Base-by-base conservation (phyloP, 805 yeast genomes). In the Clavispora asparagi region DNA sequence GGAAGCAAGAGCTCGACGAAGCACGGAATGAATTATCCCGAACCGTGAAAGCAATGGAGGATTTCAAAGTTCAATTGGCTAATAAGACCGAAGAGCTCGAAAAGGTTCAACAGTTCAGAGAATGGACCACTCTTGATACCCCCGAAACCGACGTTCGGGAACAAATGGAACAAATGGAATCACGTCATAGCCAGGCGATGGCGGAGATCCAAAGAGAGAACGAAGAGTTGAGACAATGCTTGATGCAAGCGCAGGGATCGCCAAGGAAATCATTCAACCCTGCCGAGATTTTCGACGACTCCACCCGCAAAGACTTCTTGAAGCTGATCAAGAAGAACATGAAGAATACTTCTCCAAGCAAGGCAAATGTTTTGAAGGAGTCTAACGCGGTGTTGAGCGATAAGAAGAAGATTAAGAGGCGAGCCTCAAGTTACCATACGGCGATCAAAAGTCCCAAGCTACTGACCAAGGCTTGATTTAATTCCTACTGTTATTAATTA, bases 221-320 rank as follows among this genome's bases (percentile, higher is more conserved):
- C 9, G 23, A 16, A 14, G 41, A 39, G 7, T 7, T 17, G 12
- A 25, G 32, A 11, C 28, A 25, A n/a, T 1, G 31, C n/a, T n/a
- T 28, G 16, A 11, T 27, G 9, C 10, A 26, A 14, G 32, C 30
- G 17, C 17, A 28, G 11, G 30, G 25, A 10, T 7, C 17, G 5
- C 25, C 32, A 6, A 26, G 26, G 39, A 36, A 40, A 17, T 5
- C 29, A 4, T 31, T 40, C 38, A 31, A 25, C 2, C 44, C 55
- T 3, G 45, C 40, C 17, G 49, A 50, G 11, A 50, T 50, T n/a
- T 52, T 47, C 31, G 53, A 52, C 5, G 51, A 49, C 33, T 38
- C 40, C 7, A 23, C 36, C 16, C 53, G 50, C 29, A 43, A 48
- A 6, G 51, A 52, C 28, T 41, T 46, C 37, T 40, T 40, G 47